A percentile compares a stretch with the other conserved stretches of the same genome.
These are phyloP conservation scores for Neurospora sp. DNA, from an alignment of 495 filamentous ascomycete species.

Conservation along the genomic window DNA sequence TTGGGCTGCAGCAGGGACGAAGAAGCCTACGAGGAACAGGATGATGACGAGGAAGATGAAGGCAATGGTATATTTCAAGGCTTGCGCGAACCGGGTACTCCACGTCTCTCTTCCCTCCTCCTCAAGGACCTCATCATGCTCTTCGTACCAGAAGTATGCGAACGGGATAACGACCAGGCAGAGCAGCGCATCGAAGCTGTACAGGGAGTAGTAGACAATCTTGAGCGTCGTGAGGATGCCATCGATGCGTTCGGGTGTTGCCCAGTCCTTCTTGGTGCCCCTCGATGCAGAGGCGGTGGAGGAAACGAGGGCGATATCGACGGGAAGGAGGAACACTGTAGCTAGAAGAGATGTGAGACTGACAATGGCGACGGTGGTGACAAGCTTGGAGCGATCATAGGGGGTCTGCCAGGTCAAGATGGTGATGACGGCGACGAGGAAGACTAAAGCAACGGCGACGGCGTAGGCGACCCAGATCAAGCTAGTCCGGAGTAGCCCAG, in stretches of 20 bases:
- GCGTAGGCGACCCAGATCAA: constrained; percentile 91
- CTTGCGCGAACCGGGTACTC: constrained; percentile 61
- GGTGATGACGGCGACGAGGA: constrained; percentile 66
- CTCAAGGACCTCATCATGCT: constrained; percentile 77
- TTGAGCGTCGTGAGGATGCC: constrained; percentile 69
- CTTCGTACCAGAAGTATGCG: constrained; percentile 96
- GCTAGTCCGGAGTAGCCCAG: constrained; percentile 62
- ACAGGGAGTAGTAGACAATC: constrained; percentile 85
- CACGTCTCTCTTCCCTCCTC: constrained; percentile 66
- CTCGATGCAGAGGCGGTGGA: constrained; percentile 67
- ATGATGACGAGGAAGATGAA: constrained; percentile 74
- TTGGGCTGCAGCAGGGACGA: constrained; percentile 65
- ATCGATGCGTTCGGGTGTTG: constrained; percentile 65
- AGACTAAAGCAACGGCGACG: constrained; percentile 60
- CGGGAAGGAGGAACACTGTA: constrained; percentile 83
- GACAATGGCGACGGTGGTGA: constrained; percentile 74
- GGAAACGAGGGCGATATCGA: constrained; percentile 90
- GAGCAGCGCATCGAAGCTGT: constrained; percentile 83
- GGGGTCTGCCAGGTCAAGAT: constrained; percentile 82
- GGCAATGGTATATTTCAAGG: constrained; percentile 80
- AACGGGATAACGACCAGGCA: constrained; percentile 90
- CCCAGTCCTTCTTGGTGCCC: constrained; percentile 90
- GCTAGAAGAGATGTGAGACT: constrained; percentile 80
- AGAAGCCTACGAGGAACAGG: constrained; percentile 86
- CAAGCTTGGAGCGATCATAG: constrained; percentile 68